These are phyloP conservation scores for Beauveria sp. DNA, from an alignment of 2,329 filamentous ascomycete genomes.

Conservation along the genomic window DNA sequence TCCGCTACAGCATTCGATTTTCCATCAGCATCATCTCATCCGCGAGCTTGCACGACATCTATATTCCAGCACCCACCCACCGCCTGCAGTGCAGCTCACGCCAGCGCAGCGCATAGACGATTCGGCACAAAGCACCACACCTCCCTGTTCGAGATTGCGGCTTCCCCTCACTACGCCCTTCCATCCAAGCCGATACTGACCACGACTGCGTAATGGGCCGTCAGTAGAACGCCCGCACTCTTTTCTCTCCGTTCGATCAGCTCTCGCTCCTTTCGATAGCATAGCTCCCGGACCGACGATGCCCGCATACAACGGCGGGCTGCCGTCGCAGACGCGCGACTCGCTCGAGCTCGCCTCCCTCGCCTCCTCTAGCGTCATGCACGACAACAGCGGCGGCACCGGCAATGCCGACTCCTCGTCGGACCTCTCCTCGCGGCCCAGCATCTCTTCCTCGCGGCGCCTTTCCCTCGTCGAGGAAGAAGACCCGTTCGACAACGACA, in stretches of 20 bases:
- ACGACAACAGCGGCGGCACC: slow-evolving; percentile 39
- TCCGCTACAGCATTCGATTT: neutral
- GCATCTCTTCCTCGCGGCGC: slow-evolving; percentile 83
- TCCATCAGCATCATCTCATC: neutral
- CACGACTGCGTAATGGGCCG: neutral
- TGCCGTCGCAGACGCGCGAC: slow-evolving; percentile 59
- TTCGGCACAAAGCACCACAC: neutral
- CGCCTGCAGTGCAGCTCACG: neutral
- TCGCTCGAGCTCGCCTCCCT: slow-evolving; percentile 94
- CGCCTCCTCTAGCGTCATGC: slow-evolving; percentile 63
- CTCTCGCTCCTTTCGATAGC: neutral
- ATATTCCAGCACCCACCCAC: neutral
- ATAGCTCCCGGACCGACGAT: neutral
- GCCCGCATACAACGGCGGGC: slow-evolving; percentile 18
- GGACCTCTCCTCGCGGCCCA: slow-evolving; percentile 69
- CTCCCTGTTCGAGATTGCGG: neutral
- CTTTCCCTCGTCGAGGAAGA: slow-evolving; percentile 76
- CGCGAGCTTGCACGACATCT: too few relatives aligned
- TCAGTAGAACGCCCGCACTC: neutral
- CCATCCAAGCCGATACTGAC: neutral
- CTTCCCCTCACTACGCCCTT: neutral
- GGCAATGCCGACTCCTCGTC: slow-evolving; percentile 27
- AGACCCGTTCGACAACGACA: slow-evolving; percentile 60
- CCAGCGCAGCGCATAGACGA: neutral
- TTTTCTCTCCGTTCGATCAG: neutral